phyloP scores from a whole-genome alignment of 306 rosid genomes.

The Elaeagnus macrophylla region DNA sequence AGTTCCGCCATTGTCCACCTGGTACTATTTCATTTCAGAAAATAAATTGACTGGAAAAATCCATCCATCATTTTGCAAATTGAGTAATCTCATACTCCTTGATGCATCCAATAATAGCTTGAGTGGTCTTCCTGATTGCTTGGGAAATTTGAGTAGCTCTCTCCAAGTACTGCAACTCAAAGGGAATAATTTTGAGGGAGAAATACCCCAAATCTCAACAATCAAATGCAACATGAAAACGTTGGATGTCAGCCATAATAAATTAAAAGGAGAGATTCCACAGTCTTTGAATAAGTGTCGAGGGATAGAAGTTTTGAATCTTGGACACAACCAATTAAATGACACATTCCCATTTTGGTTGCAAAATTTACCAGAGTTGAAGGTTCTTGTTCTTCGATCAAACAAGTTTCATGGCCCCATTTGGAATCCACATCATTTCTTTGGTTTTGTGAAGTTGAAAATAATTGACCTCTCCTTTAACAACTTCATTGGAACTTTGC shows the following conservation, averaged over 20 bases:
- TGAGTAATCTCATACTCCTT: not conserved
- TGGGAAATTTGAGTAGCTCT: slow-evolving; percentile 1
- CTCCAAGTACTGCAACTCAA: not conserved
- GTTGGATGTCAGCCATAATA: slow-evolving; percentile 2
- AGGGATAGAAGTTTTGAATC: not conserved
- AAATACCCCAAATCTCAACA: not conserved
- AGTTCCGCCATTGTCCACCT: not conserved
- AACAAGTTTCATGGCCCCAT: slow-evolving; percentile 5
- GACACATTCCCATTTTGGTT: slow-evolving; percentile 2
- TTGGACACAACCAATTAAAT: slow-evolving; percentile 4
- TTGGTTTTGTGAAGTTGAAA: not conserved
- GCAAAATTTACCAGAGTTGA: not conserved
- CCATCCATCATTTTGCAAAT: slow-evolving; percentile 3
- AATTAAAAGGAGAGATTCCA: slow-evolving; percentile 3
- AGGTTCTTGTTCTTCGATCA: not conserved
- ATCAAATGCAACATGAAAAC: not conserved
- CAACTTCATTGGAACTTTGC: not conserved
- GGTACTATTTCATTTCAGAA: not conserved
- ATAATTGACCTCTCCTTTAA: slow-evolving; percentile 4
- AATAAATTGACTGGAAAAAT: slow-evolving; percentile 1
- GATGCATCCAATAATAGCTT: not conserved
- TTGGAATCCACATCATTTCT: not conserved
- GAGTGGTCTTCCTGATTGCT: not conserved
- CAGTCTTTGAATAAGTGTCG: not conserved
- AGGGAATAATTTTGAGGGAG: not conserved